phyloP scores from a whole-genome alignment of 2,329 filamentous ascomycete species.

The Triangularia setosa region DNA sequence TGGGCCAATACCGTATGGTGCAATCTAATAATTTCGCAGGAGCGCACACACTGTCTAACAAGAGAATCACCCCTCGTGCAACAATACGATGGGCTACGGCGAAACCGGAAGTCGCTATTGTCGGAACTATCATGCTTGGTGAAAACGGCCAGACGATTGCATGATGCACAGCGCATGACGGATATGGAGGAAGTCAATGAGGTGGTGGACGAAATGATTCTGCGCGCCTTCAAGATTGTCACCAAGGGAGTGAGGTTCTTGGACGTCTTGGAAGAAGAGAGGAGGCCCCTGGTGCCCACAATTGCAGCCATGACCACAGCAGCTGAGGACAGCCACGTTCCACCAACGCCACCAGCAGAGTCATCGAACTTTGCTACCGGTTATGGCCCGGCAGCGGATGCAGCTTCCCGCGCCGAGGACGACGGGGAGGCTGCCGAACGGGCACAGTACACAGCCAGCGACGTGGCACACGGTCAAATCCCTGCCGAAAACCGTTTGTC shows the following conservation, averaged over 20 bases:
- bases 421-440: slow-evolving; percentile 33
- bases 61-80: slow-evolving; percentile 74
- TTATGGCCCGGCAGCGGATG: slow-evolving; percentile 34
- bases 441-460: slow-evolving; percentile 35
- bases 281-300: slow-evolving; percentile 45
- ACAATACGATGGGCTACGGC: slow-evolving; percentile 69
- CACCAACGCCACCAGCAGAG: slow-evolving; percentile 62
- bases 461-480: slow-evolving; percentile 34
- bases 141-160: slow-evolving; percentile 80
- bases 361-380: slow-evolving; percentile 45
- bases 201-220: slow-evolving; percentile 85
- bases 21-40: slow-evolving; percentile 47
- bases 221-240: slow-evolving; percentile 93
- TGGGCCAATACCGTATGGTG: not conserved
- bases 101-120: slow-evolving; percentile 79
- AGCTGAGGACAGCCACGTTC: slow-evolving; percentile 54
- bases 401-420: slow-evolving; percentile 37
- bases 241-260: slow-evolving; percentile 85
- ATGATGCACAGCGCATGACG: slow-evolving; percentile 60
- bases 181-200: slow-evolving; percentile 59
- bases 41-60: slow-evolving; percentile 82
- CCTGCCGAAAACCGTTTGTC: slow-evolving; percentile 46
- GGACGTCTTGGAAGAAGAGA: slow-evolving; percentile 72
- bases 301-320: slow-evolving; percentile 58
- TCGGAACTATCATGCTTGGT: slow-evolving; percentile 87